Evolutionary conservation across 2,329 filamentous ascomycete species (phyloP).

Genomic region (Fusarium sp.): DNA sequence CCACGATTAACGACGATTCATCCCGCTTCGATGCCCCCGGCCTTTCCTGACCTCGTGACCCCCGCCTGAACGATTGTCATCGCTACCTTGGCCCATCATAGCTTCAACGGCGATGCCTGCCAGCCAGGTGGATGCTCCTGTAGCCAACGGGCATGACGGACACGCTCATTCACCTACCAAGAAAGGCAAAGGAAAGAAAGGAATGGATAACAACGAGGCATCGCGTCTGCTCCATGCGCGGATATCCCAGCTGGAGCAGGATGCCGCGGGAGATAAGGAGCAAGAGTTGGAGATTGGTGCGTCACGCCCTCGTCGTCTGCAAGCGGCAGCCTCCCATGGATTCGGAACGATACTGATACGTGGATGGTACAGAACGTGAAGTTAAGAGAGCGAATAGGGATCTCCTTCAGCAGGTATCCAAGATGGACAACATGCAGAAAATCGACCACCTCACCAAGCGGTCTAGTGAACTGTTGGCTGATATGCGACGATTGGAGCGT

Average conservation of each 20-base stretch:
- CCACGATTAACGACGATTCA: constrained; percentile 24
- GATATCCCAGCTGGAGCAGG: constrained; percentile 94
- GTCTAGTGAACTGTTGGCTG: constrained; percentile 88
- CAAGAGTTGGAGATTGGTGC: constrained; percentile 95
- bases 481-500: constrained; percentile 95
- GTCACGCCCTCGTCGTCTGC: constrained; percentile 44
- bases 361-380: constrained; percentile 75
- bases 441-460: constrained; percentile 91
- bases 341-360: constrained; percentile 39
- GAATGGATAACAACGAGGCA: constrained; percentile 85
- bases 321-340: constrained; percentile 12
- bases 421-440: constrained; percentile 91
- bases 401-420: constrained; percentile 85
- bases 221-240: constrained; percentile 91
- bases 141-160: constrained; percentile 54
- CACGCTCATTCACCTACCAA: constrained; percentile 62
- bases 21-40: constrained; percentile 38
- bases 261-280: constrained; percentile 92
- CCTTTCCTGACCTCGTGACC: constrained; percentile 34
- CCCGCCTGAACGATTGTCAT: constrained; percentile 29
- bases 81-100: constrained; percentile 25
- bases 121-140: constrained; percentile 53
- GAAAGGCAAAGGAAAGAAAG: constrained; percentile 87
- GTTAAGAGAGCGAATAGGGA: constrained; percentile 95
- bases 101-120: constrained; percentile 49